Percentiles rank a stretch among this genome's conserved stretches.
phyloP scores from a whole-genome alignment of 2,329 filamentous ascomycete species.

The Fusarium sp. region DNA sequence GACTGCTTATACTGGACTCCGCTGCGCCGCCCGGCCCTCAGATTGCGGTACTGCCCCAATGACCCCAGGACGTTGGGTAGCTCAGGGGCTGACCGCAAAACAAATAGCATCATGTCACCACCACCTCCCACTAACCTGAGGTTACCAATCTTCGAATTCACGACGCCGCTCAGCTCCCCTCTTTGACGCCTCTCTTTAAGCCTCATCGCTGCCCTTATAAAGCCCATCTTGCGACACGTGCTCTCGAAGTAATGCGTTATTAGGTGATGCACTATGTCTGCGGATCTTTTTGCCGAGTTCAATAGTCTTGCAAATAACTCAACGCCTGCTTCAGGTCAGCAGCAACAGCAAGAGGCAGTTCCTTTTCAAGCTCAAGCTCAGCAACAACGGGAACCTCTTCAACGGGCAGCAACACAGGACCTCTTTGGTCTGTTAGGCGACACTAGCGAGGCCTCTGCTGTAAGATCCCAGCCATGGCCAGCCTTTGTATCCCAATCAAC shows the following conservation, averaged over 20 bases:
- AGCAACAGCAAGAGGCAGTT: constrained; percentile 8
- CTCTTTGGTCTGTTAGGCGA: constrained; percentile 38
- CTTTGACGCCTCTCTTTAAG: background rate
- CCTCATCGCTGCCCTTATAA: background rate
- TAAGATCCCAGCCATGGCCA: constrained; percentile 44
- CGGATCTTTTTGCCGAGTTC: constrained; percentile 71
- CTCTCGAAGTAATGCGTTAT: constrained; percentile 21
- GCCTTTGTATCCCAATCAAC: constrained; percentile 39
- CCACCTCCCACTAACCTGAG: background rate
- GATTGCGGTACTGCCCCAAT: background rate
- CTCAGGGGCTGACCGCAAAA: constrained; percentile 29
- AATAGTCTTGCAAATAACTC: constrained; percentile 55
- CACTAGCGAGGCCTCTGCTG: constrained; percentile 17
- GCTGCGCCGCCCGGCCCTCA: background rate
- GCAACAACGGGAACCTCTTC: constrained; percentile 10
- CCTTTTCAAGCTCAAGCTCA: constrained; percentile 19
- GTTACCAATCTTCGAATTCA: constrained; percentile 7
- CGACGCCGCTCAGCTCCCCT: background rate
- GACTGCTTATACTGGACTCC: constrained; percentile 8
- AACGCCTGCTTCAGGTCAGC: constrained; percentile 40
- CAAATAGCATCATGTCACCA: constrained; percentile 13
- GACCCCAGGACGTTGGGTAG: constrained; percentile 1
- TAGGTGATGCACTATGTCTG: constrained; percentile 60
- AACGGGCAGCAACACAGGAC: constrained; percentile 37
- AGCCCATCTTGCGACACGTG: constrained; percentile 6